Base-by-base conservation (phyloP, 2,329 filamentous ascomycete species). In the Aspergillus nomiae region DNA sequence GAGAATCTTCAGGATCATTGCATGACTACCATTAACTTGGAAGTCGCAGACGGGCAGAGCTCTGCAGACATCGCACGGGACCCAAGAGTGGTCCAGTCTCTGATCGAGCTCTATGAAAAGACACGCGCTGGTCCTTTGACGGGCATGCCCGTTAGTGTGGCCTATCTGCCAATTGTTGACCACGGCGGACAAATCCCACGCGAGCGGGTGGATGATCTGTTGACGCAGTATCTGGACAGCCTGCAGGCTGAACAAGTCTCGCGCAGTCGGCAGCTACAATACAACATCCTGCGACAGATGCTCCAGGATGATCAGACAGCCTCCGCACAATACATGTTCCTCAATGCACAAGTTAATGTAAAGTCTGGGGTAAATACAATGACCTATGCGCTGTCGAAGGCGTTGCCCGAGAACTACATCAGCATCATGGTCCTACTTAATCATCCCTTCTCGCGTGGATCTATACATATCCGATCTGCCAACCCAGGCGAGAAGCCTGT, bases 1-100 rank as follows among this genome's bases (percentile, higher is more conserved):
- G 80, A 80, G 56, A 84, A 85, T 63, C 77, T 85, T 53, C 84
- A 85, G 65, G 83, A 85, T 54, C 82, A 83, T 69, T 68, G 74
- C 34, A 60, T 80, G n/a, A 59, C 65, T 26, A 71, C 68, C 9
- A 70, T 77, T 30, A 74, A 67, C 36, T 73, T 61, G 16, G 65
- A 72, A 34, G 56, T 72, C 7, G 65, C 64, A 10, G 66, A 73
- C 19, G 65, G 63, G 2, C 69, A 72, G 26, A 21, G 68, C 21
- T 71, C 72, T 1, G 68, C 65, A 7, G 72, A 74, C 38, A 62
- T 69, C 16, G 51, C 72, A 58, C 70, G 67, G 9, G 65, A 73
- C 50, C 69, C 68, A 1, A 62, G 66, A 2, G 60, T 70, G 2
- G 55, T 70, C 4, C 64, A 68, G 51, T 58, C 62, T 4, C n/a